Percentiles rank a stretch among this genome's conserved stretches.
These are phyloP conservation scores for Ceratobasidium sp. DNA, from an alignment of 1,284 basidiomycete species.

Conservation along the genomic window DNA sequence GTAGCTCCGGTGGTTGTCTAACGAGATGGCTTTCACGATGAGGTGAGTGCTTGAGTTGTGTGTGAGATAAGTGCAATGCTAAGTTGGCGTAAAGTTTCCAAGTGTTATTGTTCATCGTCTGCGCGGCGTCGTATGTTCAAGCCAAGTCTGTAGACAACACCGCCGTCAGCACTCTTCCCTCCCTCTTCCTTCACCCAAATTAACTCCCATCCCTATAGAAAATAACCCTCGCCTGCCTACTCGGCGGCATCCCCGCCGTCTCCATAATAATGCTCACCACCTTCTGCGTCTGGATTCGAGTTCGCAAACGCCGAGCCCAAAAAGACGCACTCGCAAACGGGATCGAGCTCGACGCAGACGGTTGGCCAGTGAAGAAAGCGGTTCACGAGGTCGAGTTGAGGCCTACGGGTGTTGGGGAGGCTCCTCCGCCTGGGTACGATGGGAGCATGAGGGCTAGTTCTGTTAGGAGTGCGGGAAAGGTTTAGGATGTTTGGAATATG, in stretches of 20 bases:
- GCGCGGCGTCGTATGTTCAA: conserved; percentile 35
- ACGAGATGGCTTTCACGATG: conserved; percentile 2
- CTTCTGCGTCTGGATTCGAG: conserved; percentile 35
- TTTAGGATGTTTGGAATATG: too few species aligned
- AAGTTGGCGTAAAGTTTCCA: not conserved
- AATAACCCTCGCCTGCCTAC: conserved; percentile 38
- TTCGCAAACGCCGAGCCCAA: conserved; percentile 32
- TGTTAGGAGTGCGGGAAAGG: too few species aligned
- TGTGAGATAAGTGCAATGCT: too few species aligned
- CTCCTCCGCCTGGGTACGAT: conserved; percentile 26
- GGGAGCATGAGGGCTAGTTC: too few species aligned
- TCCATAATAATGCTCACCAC: conserved; percentile 30
- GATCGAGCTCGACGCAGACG: conserved; percentile 31
- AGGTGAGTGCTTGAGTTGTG: conserved; percentile 4
- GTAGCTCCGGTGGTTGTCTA: not conserved
- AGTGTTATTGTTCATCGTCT: conserved; percentile 13
- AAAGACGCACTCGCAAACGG: conserved; percentile 37
- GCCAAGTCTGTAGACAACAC: conserved; percentile 14
- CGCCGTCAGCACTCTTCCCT: conserved; percentile 11
- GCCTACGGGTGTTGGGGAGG: not conserved
- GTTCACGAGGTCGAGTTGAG: not conserved
- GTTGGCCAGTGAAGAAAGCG: conserved; percentile 21
- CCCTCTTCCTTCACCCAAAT: not conserved
- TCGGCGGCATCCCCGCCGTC: conserved; percentile 34
- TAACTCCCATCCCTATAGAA: conserved; percentile 8